A percentile compares a stretch with the other conserved stretches of the same genome.
Evolutionary conservation across 2,329 filamentous ascomycete species (phyloP).

Genomic region (Trichoderma brevicompactum): DNA sequence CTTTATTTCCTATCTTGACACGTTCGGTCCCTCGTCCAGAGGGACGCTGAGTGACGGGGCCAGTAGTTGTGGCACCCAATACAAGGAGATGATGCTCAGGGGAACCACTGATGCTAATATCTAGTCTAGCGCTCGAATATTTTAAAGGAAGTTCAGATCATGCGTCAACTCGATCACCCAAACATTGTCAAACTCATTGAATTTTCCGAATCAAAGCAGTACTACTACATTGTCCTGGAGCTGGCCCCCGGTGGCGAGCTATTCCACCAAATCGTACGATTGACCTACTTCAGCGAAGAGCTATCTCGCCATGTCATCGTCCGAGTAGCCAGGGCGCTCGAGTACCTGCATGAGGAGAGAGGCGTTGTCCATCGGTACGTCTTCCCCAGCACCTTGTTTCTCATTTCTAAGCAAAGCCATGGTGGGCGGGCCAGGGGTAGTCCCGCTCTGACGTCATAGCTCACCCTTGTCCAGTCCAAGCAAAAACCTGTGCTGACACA

Average conservation of each 20-base stretch:
- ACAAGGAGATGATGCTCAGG: constrained; percentile 28
- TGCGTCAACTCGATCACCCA: constrained; percentile 94
- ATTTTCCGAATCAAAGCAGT: constrained; percentile 90
- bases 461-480: constrained; percentile 29
- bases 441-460: constrained; percentile 36
- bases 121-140: constrained; percentile 86
- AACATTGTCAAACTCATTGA: constrained; percentile 94
- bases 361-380: constrained; percentile 95
- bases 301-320: constrained; percentile 91
- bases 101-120: constrained; percentile 38
- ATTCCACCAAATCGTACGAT: constrained; percentile 96
- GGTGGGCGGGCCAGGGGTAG: constrained; percentile 13
- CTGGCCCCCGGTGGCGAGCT: constrained; percentile 93
- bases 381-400: background rate
- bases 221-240: constrained; percentile 97
- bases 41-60: background rate
- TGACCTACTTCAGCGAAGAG: constrained; percentile 98
- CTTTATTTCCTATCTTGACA: constrained; percentile 40
- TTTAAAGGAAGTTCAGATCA: constrained; percentile 97
- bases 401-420: constrained; percentile 23
- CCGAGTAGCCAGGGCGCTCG: constrained; percentile 91
- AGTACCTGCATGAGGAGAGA: constrained; percentile 91
- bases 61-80: constrained; percentile 18
- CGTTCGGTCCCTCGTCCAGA: constrained; percentile 34
- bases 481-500: constrained; percentile 22